These are phyloP conservation scores for Penicillium sp. DNA, from an alignment of 2,329 filamentous ascomycete species.

Conservation along the genomic window DNA sequence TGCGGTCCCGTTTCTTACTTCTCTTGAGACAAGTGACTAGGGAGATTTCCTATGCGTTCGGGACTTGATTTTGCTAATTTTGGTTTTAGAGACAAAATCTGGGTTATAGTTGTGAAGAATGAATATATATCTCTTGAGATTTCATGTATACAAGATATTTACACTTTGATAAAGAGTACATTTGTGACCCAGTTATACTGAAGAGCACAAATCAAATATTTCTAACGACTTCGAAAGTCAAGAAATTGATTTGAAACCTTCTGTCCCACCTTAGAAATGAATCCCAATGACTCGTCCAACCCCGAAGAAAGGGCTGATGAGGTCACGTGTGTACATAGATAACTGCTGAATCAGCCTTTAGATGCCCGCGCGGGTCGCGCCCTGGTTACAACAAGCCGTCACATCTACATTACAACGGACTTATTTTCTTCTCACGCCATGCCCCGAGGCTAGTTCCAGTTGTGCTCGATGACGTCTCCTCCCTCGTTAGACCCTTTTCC, in stretches of 20 bases:
- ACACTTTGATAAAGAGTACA: accelerated
- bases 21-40: accelerated
- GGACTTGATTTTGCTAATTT: not conserved
- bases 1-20: accelerated
- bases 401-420: not conserved
- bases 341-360: constrained; percentile 8
- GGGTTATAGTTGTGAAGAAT: accelerated
- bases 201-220: too few species aligned
- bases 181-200: accelerated
- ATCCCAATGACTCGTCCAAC: not conserved
- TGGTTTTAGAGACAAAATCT: not conserved
- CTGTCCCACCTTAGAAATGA: not conserved
- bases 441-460: constrained; percentile 27
- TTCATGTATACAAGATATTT: not conserved
- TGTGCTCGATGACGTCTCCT: constrained; percentile 37
- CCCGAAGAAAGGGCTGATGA: not conserved
- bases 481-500: constrained; percentile 40
- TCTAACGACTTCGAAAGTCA: accelerated
- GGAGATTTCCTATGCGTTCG: not conserved
- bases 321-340: not conserved
- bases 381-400: constrained; percentile 5
- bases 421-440: constrained; percentile 24
- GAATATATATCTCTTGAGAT: not conserved
- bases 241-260: not conserved
- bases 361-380: constrained; percentile 12